Evolutionary conservation across 148 eudicot species (phyloP), one percentile per base, ranked within the genome.

Genomic region (Vaccinium macrocarpon): DNA sequence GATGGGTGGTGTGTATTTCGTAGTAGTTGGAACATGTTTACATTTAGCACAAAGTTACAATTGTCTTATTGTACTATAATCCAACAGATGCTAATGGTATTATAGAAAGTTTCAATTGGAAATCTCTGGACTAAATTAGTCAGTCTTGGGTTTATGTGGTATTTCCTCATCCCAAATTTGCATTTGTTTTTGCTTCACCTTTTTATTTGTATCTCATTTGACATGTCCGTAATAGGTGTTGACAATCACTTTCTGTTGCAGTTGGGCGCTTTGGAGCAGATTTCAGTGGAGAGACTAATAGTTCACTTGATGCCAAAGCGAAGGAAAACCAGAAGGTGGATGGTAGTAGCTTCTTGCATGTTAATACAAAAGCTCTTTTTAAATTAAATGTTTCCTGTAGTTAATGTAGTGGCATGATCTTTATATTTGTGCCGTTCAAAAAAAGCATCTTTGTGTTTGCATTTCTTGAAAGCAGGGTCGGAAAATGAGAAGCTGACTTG

Each of bases 251-350:
- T 86, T 83, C 82, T 87, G 82, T 87, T 86, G 90, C 92, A 91
- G 94, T 88, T 83, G 83, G 84, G 77, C 75, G 75, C 82, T 78
- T 83, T 68, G 78, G 86, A 64, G 78, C 77, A 70, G 89, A 62
- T 79, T 82, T 85, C 71, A 53, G 62, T 68, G 79, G 82, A 81
- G 90, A 91, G 85, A 87, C 83, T 77, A 88, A 92, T 91, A 87
- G 76, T 86, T 90, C 95, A 76, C 76, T 84, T 66, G 78, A 82
- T 50, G 82, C 88, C 57, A 82, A 83, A 61, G 84, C 85, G 87
- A 89, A 87, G 87, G 87, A 91, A 82, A 84, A 87, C 73, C 85
- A 85, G 88, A 88, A 90, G 95, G 94, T 91, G 86, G 89, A 88
- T 86, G 87, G 86, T 87, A 83, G 90, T 87, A 89, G 83, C 91